phyloP scores from a whole-genome alignment of 1,284 basidiomycete genomes.

The Boletus sp. region DNA sequence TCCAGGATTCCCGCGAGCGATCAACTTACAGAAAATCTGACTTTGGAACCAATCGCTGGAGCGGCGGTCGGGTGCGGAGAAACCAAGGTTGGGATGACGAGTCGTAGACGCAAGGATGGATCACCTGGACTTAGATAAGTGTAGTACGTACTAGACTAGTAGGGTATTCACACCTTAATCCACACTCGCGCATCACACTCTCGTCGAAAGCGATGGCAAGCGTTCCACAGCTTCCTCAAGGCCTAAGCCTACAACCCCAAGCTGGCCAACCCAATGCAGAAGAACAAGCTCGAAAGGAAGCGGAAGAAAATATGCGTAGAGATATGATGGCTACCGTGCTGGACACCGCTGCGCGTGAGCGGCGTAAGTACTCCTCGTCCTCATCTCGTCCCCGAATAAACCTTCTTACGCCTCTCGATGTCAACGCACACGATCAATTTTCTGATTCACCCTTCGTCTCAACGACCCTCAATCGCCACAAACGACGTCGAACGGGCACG shows the following conservation, averaged over 20 bases:
- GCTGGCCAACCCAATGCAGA: slow-evolving; percentile 36
- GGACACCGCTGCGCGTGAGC: slow-evolving; percentile 83
- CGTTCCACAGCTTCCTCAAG: slow-evolving; percentile 27
- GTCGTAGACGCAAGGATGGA: slow-evolving; percentile 10
- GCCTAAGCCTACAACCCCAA: slow-evolving; percentile 24
- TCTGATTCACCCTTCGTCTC: too few relatives aligned
- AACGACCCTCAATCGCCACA: neutral
- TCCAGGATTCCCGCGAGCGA: slow-evolving; percentile 6
- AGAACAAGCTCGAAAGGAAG: slow-evolving; percentile 55
- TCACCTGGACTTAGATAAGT: too few relatives aligned
- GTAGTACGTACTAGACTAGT: neutral
- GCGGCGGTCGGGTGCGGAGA: slow-evolving; percentile 1
- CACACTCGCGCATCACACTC: slow-evolving; percentile 1
- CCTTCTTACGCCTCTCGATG: slow-evolving; percentile 1
- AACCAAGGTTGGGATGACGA: slow-evolving; percentile 8
- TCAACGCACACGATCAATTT: neutral
- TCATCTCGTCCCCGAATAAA: neutral
- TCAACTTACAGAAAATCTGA: slow-evolving; percentile 5
- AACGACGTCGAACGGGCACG: neutral
- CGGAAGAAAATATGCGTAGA: slow-evolving; percentile 72
- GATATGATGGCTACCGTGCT: slow-evolving; percentile 87
- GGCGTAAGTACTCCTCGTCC: slow-evolving; percentile 61
- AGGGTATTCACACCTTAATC: slow-evolving; percentile 4
- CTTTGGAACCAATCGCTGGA: slow-evolving; percentile 9
- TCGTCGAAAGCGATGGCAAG: slow-evolving; percentile 18